These are phyloP conservation scores for Gossypium bickii DNA, from an alignment of 345 rosid species.

Conservation along the genomic window DNA sequence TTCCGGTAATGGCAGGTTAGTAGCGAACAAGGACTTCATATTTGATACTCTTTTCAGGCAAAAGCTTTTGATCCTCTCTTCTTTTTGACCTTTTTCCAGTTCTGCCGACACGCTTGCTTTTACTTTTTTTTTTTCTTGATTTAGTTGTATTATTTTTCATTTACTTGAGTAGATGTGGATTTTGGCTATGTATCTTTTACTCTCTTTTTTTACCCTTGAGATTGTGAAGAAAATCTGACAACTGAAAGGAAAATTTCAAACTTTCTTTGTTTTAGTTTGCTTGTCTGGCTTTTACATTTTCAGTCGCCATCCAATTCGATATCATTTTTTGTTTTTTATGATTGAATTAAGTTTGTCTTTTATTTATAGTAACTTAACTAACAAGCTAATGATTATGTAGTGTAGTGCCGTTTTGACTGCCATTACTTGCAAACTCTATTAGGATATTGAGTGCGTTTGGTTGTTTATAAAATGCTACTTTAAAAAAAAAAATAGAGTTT, in stretches of 20 bases:
- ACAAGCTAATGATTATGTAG: neutral
- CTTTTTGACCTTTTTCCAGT: neutral
- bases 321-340: neutral
- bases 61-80: neutral
- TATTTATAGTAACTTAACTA: neutral
- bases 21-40: conserved; percentile 10
- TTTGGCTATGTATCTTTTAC: neutral
- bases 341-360: neutral
- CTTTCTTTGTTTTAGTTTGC: neutral
- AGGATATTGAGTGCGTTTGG: neutral
- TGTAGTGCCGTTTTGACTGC: neutral
- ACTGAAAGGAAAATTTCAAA: neutral
- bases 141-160: neutral
- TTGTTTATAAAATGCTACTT: neutral
- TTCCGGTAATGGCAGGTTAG: conserved; percentile 2
- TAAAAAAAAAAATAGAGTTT: too few species aligned
- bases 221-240: neutral
- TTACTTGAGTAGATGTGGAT: neutral
- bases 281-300: neutral
- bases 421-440: neutral
- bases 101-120: conserved; percentile 6
- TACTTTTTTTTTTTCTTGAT: neutral
- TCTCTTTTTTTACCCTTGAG: neutral
- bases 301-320: neutral
- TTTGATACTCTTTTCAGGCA: conserved; percentile 13